phyloP scores from a whole-genome alignment of 441 rosid genomes.

The Syzygium malaccense region DNA sequence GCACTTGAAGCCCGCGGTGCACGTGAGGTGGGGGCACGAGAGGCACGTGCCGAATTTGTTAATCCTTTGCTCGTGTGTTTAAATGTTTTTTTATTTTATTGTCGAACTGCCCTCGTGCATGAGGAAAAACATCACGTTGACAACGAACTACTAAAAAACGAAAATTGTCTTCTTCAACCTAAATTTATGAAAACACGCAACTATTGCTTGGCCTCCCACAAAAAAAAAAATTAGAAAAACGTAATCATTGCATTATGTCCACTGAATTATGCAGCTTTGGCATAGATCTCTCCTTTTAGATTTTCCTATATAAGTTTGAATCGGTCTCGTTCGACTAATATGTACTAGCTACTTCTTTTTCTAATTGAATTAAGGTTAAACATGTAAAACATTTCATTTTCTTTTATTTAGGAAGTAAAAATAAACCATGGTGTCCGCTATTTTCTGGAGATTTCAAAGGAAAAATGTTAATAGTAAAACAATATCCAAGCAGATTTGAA shows the following conservation, averaged over 20 bases:
- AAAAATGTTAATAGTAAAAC: background rate
- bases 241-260: background rate
- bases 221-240: rapidly evolving
- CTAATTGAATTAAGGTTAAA: background rate
- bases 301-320: background rate
- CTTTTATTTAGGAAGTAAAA: too few relatives aligned
- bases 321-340: background rate
- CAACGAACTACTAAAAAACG: too few relatives aligned
- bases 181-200: too few relatives aligned
- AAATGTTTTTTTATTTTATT: background rate
- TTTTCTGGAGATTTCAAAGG: background rate
- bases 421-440: background rate
- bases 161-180: too few relatives aligned
- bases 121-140: background rate
- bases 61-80: background rate
- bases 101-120: background rate
- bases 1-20: background rate
- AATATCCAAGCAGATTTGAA: background rate
- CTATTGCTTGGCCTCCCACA: background rate
- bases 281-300: background rate
- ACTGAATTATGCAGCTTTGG: background rate
- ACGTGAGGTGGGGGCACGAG: background rate
- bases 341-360: background rate
- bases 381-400: background rate
- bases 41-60: background rate